Evolutionary conservation across 495 filamentous ascomycete genomes (phyloP).

Genomic region (Aspergillus saccharolyticus): DNA sequence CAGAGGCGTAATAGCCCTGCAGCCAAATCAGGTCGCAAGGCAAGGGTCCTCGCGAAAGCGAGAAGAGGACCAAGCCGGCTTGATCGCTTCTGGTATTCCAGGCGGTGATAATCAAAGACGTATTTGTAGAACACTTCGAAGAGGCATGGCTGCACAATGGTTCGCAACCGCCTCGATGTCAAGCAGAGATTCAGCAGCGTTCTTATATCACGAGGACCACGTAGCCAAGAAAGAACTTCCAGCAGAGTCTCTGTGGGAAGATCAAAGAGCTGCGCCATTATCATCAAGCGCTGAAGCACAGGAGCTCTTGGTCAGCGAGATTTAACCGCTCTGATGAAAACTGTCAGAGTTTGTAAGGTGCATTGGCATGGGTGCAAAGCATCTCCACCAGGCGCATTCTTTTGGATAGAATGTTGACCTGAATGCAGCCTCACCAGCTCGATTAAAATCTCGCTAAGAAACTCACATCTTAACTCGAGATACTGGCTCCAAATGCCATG

Average conservation of each 20-base stretch:
- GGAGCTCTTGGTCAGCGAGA: no score
- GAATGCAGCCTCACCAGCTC: no score
- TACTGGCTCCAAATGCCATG: not conserved
- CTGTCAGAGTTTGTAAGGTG: not conserved
- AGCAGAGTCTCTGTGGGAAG: constrained; percentile 4
- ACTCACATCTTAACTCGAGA: not conserved
- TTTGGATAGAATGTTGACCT: not conserved
- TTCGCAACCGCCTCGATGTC: not conserved
- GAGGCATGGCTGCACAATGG: not conserved
- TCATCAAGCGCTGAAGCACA: not conserved
- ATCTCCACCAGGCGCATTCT: not conserved
- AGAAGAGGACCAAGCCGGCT: not conserved
- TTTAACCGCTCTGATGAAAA: not conserved
- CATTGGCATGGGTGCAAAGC: not conserved
- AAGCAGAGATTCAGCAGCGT: constrained; percentile 2
- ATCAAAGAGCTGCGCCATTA: not conserved
- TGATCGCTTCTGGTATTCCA: not conserved
- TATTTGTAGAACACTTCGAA: not conserved
- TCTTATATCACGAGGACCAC: no score
- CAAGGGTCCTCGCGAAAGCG: not conserved
- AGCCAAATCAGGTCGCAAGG: constrained; percentile 5
- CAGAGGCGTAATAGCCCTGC: not conserved
- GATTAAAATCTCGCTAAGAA: not conserved
- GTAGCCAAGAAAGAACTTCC: not conserved
- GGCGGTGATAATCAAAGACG: not conserved